These are phyloP conservation scores for Podosphaera xanthii DNA, from an alignment of 2,329 filamentous ascomycete genomes.

Conservation along the genomic window DNA sequence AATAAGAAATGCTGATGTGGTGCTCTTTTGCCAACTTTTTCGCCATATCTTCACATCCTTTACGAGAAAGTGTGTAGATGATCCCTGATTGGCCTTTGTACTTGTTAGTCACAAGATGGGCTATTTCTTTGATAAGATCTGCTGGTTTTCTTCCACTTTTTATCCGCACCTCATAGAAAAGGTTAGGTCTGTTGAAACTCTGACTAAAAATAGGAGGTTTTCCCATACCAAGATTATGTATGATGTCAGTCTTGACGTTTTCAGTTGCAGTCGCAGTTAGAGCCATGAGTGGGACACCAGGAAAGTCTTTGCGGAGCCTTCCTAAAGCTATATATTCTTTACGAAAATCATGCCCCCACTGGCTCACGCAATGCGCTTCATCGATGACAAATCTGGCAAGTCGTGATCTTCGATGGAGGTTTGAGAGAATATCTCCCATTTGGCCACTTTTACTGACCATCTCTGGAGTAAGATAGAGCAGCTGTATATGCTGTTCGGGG, in stretches of 20 bases:
- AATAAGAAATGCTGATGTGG: slow-evolving; percentile 55
- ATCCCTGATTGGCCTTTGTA: slow-evolving; percentile 64
- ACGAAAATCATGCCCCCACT: slow-evolving; percentile 97
- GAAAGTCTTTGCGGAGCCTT: slow-evolving; percentile 46
- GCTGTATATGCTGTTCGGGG: slow-evolving; percentile 56
- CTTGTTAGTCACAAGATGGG: slow-evolving; percentile 41
- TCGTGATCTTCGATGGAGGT: slow-evolving; percentile 44
- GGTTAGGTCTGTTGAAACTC: slow-evolving; percentile 91
- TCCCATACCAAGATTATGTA: slow-evolving; percentile 67
- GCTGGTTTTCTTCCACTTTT: slow-evolving; percentile 41
- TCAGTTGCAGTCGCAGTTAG: slow-evolving; percentile 86
- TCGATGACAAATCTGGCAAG: slow-evolving; percentile 89
- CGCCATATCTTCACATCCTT: slow-evolving; percentile 62
- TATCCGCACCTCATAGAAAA: slow-evolving; percentile 62
- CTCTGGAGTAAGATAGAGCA: slow-evolving; percentile 90
- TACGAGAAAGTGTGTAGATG: slow-evolving; percentile 75
- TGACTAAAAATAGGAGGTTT: slow-evolving; percentile 61
- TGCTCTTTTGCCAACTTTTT: slow-evolving; percentile 34
- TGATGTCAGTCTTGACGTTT: slow-evolving; percentile 79
- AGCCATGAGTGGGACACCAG: slow-evolving; percentile 73
- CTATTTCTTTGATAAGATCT: slow-evolving; percentile 27
- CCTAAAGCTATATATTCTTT: slow-evolving; percentile 85
- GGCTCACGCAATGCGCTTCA: slow-evolving; percentile 96
- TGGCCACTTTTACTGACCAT: slow-evolving; percentile 68
- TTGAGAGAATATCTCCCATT: slow-evolving; percentile 42